These are phyloP conservation scores for Thymus quinquecostatus DNA, from an alignment of 257 asterid genomes.

Conservation along the genomic window DNA sequence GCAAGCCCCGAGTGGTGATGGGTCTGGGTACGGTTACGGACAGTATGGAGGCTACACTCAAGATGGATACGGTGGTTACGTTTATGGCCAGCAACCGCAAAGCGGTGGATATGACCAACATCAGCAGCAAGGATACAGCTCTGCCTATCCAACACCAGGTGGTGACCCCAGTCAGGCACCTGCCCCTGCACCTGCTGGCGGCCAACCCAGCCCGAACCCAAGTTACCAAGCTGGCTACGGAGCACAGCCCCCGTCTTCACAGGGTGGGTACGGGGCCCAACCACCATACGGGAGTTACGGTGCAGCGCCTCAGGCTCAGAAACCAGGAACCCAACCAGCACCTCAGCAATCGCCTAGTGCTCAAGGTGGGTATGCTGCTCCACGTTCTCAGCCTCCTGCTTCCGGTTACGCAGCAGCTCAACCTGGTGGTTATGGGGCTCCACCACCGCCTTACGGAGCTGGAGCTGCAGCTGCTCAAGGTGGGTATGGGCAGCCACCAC, in stretches of 20 bases:
- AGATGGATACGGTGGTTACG: conserved; percentile 80
- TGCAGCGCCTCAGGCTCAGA: conserved; percentile 47
- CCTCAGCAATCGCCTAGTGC: conserved; percentile 61
- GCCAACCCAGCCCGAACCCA: conserved; percentile 49
- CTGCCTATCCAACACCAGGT: conserved; percentile 60
- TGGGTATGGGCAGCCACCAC: conserved; percentile 49
- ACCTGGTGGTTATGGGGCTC: conserved; percentile 44
- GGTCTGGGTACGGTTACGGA: conserved; percentile 51
- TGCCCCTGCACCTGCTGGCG: conserved; percentile 36
- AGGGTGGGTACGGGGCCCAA: conserved; percentile 60
- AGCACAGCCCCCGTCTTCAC: conserved; percentile 37
- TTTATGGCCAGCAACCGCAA: conserved; percentile 58
- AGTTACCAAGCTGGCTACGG: conserved; percentile 56
- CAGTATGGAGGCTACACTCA: conserved; percentile 76
- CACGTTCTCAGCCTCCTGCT: conserved; percentile 25
- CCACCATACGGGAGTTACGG: conserved; percentile 40
- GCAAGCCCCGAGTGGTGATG: conserved; percentile 55
- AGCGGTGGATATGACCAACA: conserved; percentile 69
- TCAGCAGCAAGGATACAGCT: conserved; percentile 75
- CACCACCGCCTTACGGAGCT: conserved; percentile 34
- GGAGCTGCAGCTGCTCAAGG: conserved; percentile 34
- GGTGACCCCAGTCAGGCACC: conserved; percentile 71
- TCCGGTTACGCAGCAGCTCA: conserved; percentile 39
- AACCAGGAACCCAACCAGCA: conserved; percentile 48
- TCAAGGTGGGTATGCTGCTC: conserved; percentile 52